These are phyloP conservation scores for Lotus japonicus DNA, from an alignment of 306 rosid genomes.

Conservation along the genomic window DNA sequence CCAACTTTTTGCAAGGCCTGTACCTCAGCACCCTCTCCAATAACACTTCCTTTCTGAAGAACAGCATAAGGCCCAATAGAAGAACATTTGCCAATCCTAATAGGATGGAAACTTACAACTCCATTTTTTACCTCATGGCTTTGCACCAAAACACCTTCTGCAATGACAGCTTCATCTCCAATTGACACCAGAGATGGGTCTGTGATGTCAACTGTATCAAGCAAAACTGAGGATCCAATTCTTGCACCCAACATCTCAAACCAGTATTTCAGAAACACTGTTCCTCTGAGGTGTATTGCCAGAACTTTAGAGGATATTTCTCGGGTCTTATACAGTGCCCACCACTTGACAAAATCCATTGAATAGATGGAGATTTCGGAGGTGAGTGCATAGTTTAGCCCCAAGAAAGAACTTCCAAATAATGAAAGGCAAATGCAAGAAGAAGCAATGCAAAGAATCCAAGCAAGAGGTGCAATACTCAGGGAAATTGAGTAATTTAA, in stretches of 20 bases:
- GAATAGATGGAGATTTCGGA: slow-evolving; percentile 77
- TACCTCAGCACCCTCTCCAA: slow-evolving; percentile 59
- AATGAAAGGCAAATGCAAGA: slow-evolving; percentile 63
- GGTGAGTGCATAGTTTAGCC: slow-evolving; percentile 74
- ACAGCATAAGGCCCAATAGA: slow-evolving; percentile 79
- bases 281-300: slow-evolving; percentile 80
- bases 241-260: slow-evolving; percentile 87
- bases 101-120: slow-evolving; percentile 58
- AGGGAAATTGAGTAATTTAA: slow-evolving; percentile 41
- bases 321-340: slow-evolving; percentile 81
- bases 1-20: slow-evolving; percentile 64
- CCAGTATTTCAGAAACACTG: slow-evolving; percentile 77
- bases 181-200: slow-evolving; percentile 84
- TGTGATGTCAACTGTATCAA: slow-evolving; percentile 83
- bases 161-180: slow-evolving; percentile 76
- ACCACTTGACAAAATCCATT: slow-evolving; percentile 81
- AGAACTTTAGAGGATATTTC: slow-evolving; percentile 72
- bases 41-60: slow-evolving; percentile 62
- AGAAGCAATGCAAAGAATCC: slow-evolving; percentile 82
- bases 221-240: slow-evolving; percentile 78
- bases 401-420: slow-evolving; percentile 75
- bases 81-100: slow-evolving; percentile 59
- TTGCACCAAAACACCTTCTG: slow-evolving; percentile 85
- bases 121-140: slow-evolving; percentile 92
- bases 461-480: slow-evolving; percentile 68